Evolutionary conservation across 495 filamentous ascomycete species (phyloP).

Genomic region (Lophium mytilinum): DNA sequence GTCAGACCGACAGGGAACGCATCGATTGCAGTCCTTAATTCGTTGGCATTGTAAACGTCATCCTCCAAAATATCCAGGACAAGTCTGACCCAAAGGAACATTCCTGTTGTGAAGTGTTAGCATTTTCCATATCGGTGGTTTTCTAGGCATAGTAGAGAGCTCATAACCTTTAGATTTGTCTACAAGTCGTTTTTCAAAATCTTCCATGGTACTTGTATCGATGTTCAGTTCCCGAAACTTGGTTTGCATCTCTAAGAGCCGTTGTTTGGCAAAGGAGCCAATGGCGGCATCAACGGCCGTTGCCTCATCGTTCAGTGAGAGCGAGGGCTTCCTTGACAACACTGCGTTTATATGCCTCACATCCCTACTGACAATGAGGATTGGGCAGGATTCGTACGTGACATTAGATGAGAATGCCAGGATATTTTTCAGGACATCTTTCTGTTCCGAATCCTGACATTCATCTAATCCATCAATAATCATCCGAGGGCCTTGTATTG

Average conservation of each 20-base stretch:
- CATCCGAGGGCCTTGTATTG: background rate
- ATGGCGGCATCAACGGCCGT: background rate
- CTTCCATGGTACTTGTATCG: background rate
- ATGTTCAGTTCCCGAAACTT: background rate
- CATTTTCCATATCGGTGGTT: background rate
- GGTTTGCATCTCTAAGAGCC: background rate
- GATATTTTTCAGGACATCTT: background rate
- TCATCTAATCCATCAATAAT: conserved; percentile 12
- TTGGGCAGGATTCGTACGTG: background rate
- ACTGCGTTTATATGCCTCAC: background rate
- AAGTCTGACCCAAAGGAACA: conserved; percentile 3
- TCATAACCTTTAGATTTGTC: background rate
- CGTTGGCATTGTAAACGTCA: background rate
- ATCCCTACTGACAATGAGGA: background rate
- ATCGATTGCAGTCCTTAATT: background rate
- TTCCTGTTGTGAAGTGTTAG: background rate
- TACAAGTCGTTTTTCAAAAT: background rate
- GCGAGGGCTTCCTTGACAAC: background rate
- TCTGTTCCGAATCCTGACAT: background rate
- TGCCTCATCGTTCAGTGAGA: background rate
- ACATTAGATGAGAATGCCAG: background rate
- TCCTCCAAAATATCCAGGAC: background rate
- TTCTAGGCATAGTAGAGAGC: background rate
- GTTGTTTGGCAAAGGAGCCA: background rate
- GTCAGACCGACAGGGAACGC: background rate